These are phyloP conservation scores for Acephala macrosclerotiorum DNA, from an alignment of 2,329 filamentous ascomycete genomes.

Conservation along the genomic window DNA sequence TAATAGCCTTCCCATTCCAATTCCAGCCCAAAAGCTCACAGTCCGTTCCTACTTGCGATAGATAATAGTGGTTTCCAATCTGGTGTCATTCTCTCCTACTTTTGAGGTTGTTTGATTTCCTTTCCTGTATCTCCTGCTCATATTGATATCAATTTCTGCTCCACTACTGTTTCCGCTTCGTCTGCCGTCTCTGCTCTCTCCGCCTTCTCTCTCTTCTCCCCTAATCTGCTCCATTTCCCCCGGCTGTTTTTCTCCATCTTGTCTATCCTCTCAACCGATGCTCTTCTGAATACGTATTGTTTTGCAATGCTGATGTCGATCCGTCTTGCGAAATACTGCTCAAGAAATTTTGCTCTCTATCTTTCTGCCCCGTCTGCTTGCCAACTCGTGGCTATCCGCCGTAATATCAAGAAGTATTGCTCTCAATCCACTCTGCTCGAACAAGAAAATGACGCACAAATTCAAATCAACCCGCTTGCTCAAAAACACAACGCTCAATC, in stretches of 20 bases:
- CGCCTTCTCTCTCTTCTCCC: no score
- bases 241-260: no score
- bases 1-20: background rate
- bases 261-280: background rate
- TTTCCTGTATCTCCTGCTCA: background rate
- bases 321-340: no score
- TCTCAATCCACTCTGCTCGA: background rate
- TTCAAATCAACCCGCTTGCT: background rate
- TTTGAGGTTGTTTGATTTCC: background rate
- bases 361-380: no score
- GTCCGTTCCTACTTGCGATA: no score
- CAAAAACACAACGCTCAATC: background rate
- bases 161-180: no score
- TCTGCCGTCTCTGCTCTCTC: no score
- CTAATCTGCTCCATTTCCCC: no score
- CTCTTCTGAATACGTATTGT: slow-evolving; percentile 1
- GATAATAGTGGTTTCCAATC: slow-evolving; percentile 4
- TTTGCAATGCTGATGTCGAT: background rate
- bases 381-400: no score
- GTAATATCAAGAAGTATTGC: background rate
- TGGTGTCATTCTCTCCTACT: background rate
- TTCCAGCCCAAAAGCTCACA: no score
- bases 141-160: background rate
- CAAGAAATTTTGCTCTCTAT: no score
- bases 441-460: background rate